Base-by-base conservation (phyloP, 495 filamentous ascomycete species). In the Penicillium coprophilum region DNA sequence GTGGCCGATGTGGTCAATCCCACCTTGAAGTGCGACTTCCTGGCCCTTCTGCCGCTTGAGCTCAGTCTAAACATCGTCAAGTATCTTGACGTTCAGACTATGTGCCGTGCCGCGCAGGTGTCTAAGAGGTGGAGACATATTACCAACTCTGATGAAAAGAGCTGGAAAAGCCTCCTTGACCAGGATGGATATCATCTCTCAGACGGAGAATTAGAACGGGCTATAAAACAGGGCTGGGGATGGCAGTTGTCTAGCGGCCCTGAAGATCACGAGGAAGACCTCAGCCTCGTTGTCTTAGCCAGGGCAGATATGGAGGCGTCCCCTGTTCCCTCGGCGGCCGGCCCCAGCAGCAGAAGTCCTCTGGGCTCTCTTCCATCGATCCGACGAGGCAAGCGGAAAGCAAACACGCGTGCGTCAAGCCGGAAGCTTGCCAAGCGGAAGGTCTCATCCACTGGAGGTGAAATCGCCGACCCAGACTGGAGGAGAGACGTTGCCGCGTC, bases 151-250 rank as follows among this genome's bases (percentile, higher is more conserved):
- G 91, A 97, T 64, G 95, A 99, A 71, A 91, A 87, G 34, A 89
- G 90, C 7, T 99, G 94, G 94, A 97, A 96, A 72, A 89, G 92
- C 54, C 78, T 96, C 1, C 87, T 99, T 57, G 91, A 96, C 55
- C 77, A 77, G 11, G 91, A 96, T 71, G 90, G 89, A 0, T 96
- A 88, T 70, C 67, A 72, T 12, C 76, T 97, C 15, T 87, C 90
- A 15, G 82, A 87, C 2, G 90, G 90, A 12, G 94, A 99, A 66
- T 75, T 99, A 17, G 84, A 93, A 50, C 83, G 85, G 57, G 92
- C 94, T 13, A 88, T 97, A 50, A 82, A 78, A 28, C 88, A 97
- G 74, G 94, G 94, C n/a, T 99, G 94, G 94, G 94, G 92, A n/a
- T 99, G 93, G 90, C 94, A 97, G 67, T 86, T 90, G 69, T 90